Conservation (phyloP, 2,329 filamentous ascomycete species). For the Beauveria medogensis region DNA sequence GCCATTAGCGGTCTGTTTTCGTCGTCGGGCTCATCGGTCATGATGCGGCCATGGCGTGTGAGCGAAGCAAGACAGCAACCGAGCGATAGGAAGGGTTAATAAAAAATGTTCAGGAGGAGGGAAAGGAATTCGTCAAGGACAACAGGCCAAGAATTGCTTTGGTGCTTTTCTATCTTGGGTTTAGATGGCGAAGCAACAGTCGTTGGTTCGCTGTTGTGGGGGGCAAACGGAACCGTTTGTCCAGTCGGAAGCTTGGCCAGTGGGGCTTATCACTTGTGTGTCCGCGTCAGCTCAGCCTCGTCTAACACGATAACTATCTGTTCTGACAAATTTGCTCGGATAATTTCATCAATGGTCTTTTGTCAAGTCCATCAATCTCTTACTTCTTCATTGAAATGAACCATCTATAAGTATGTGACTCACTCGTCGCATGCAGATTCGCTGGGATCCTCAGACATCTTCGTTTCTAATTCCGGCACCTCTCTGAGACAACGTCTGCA, state of each 20-base stretch:
- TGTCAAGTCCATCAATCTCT: no score
- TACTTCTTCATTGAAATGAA: not conserved
- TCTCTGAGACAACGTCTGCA: not conserved
- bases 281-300: not conserved
- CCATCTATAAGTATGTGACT: not conserved
- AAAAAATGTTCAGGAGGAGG: not conserved
- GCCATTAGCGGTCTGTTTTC: slow-evolving; percentile 20
- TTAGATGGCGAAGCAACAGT: not conserved
- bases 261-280: not conserved
- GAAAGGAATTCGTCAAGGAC: not conserved
- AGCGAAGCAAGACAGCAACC: not conserved
- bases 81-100: no score
- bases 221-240: not conserved
- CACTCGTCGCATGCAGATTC: not conserved
- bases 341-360: no score
- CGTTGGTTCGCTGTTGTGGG: not conserved
- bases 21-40: slow-evolving; percentile 13
- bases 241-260: not conserved
- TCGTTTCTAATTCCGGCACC: slow-evolving; percentile 1
- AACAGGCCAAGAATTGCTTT: not conserved
- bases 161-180: not conserved
- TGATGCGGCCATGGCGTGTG: slow-evolving; percentile 8
- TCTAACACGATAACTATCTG: not conserved
- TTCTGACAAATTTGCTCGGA: not conserved
- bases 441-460: not conserved